Conservation (phyloP, 208 protist genomes). For the Endotrypanum monterogeii region DNA sequence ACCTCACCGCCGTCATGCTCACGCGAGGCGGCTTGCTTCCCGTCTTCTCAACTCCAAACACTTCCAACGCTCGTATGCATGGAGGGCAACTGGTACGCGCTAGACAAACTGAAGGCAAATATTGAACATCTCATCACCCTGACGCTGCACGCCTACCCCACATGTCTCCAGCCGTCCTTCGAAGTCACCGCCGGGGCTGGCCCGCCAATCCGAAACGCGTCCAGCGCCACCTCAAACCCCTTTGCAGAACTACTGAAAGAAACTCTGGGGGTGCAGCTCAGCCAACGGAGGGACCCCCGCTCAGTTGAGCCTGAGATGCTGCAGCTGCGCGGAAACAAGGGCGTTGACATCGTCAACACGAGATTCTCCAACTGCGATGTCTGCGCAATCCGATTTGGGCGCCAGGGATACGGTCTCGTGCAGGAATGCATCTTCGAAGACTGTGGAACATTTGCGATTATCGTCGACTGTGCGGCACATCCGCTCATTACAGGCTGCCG, state of each 20-base stretch:
- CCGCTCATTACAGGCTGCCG: constrained; percentile 84
- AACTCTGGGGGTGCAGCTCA: constrained; percentile 32
- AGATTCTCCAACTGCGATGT: constrained; percentile 74
- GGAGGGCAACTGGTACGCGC: constrained; percentile 26
- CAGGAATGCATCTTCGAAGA: constrained; percentile 82
- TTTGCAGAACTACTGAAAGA: constrained; percentile 40
- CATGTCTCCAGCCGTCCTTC: constrained; percentile 46
- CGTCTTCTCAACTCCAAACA: neutral
- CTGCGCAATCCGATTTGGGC: constrained; percentile 80
- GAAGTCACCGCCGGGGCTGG: constrained; percentile 17
- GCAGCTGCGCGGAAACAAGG: constrained; percentile 59
- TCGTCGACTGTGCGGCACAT: constrained; percentile 72
- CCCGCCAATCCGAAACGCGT: constrained; percentile 4
- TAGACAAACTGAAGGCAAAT: constrained; percentile 9
- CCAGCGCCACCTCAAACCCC: constrained; percentile 21
- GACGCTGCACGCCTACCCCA: constrained; percentile 46
- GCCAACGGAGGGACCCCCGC: constrained; percentile 8
- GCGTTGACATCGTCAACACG: constrained; percentile 74
- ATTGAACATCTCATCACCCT: constrained; percentile 26
- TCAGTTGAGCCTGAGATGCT: constrained; percentile 39
- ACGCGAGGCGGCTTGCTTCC: constrained; percentile 15
- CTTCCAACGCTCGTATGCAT: constrained; percentile 7
- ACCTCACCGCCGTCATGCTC: constrained; percentile 7
- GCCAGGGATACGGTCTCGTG: constrained; percentile 72
- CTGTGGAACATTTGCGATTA: constrained; percentile 70